Evolutionary conservation across 1,284 basidiomycete genomes (phyloP).

Genomic region (Schizophyllum commune): DNA sequence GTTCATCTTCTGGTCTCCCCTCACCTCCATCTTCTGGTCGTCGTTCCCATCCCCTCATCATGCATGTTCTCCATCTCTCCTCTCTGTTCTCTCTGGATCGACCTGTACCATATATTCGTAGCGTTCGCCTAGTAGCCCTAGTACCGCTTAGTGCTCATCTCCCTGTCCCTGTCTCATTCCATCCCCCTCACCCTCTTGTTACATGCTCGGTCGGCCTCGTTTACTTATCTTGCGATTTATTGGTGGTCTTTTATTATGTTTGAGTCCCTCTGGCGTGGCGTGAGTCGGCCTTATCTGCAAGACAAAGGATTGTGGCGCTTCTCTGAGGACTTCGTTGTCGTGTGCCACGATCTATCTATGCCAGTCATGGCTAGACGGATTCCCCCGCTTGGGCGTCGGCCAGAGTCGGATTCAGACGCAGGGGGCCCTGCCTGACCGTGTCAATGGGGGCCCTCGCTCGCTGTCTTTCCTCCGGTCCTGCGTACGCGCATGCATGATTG

Average conservation of each 20-base stretch:
- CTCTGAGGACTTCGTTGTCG: not conserved
- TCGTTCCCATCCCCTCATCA: conserved; percentile 3
- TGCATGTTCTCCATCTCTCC: conserved; percentile 2
- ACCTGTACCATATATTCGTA: conserved; percentile 1
- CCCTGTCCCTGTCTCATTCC: not conserved
- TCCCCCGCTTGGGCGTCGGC: not conserved
- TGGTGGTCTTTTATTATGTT: not conserved
- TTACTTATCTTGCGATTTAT: not conserved
- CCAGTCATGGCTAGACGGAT: not conserved
- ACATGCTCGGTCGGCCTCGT: not conserved
- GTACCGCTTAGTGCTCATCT: not conserved
- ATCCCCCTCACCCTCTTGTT: not conserved
- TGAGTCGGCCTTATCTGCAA: too few species aligned
- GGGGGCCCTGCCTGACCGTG: too few species aligned
- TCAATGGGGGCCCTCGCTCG: too few species aligned
- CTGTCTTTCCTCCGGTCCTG: too few species aligned
- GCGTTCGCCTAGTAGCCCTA: not conserved
- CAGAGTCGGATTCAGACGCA: not conserved
- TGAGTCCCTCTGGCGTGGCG: not conserved
- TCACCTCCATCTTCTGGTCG: conserved; percentile 5
- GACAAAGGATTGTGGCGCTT: too few species aligned
- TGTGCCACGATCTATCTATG: not conserved
- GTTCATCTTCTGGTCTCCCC: conserved; percentile 18
- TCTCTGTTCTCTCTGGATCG: conserved; percentile 10
- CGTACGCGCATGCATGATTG: too few species aligned